Base-by-base conservation (phyloP, 1,139 yeast genomes). In the Debaryomyces subglobosus region DNA sequence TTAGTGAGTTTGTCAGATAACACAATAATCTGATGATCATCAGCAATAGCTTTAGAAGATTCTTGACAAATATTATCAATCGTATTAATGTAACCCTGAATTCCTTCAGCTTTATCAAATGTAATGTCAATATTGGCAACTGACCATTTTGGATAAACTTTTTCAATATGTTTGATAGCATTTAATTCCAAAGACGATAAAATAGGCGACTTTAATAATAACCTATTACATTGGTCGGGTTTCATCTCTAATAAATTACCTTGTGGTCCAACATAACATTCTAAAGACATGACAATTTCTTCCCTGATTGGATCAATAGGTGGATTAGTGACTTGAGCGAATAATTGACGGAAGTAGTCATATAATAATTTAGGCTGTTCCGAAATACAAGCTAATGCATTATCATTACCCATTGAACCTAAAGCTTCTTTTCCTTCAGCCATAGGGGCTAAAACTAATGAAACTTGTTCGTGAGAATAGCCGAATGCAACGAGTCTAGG, bases 281-380 rank as follows among this genome's bases (percentile, higher is more conserved):
- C 97, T 60, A 94, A 79, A 15, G 97, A 89, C 99, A 94, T 94
- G 65, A 94, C 98, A 60, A 94, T 89, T 54, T 87, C 85, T 72
- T 94, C 99, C 68, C 99, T 86, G 60, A 94, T 94, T 45, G 99
- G 98, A 68, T 94, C 99, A 64, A 94, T 94, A 49, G 99, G 99
- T 52, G 99, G 99, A 71, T 94, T 94, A 38, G 99, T 94, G 49
- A 94, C 99, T 73, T 94, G 99, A 36, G 99, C 99, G 71, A 94
- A 94, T 62, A 94, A 80, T 70, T 94, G 96, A 64, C 96, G 86
- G 79, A 94, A 94, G 73, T 94, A 94, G 64, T 94, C 99, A 67
- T 88, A 94, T 57, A 90, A 76, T 56, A 94, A 75, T 59, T 87
- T 87, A 44, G 99, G 98, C 70, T 91, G 96, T 64, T 89, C 94